Evolutionary conservation across 2,329 filamentous ascomycete species (phyloP).

Genomic region (Cladosporium phlei): DNA sequence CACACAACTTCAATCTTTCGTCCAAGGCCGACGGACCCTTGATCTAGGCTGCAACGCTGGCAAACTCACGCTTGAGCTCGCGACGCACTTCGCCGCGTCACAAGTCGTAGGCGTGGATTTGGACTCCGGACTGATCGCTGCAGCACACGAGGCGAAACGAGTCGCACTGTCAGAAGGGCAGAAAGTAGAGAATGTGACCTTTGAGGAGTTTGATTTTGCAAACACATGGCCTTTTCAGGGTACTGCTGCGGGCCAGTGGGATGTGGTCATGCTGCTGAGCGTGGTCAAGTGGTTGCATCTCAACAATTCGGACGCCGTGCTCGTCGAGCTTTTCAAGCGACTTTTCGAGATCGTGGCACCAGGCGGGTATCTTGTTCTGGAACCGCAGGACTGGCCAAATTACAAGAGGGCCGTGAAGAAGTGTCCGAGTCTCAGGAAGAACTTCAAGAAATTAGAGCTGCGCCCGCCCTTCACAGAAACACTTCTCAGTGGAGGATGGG

Average conservation of each 20-base stretch:
- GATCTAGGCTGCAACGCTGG: conserved; percentile 10
- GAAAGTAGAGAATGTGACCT: not conserved
- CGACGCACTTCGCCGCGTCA: conserved; percentile 5
- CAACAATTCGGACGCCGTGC: conserved; percentile 6
- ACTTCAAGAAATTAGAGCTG: conserved; percentile 4
- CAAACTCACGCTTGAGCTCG: conserved; percentile 6
- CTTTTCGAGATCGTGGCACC: conserved; percentile 4
- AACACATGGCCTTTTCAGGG: conserved; percentile 11
- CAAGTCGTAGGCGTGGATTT: conserved; percentile 8
- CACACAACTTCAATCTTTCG: conserved; percentile 1
- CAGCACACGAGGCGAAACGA: conserved; percentile 5
- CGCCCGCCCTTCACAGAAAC: conserved; percentile 2
- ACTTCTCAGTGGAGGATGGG: not conserved
- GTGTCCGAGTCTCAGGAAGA: conserved; percentile 7
- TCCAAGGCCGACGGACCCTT: not conserved
- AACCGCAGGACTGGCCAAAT: conserved; percentile 10
- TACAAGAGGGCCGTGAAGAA: conserved; percentile 9
- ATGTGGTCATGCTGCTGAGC: conserved; percentile 6
- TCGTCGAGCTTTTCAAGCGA: not conserved
- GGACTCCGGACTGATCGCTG: not conserved
- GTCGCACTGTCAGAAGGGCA: not conserved
- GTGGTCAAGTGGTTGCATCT: conserved; percentile 11
- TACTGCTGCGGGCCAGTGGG: not conserved
- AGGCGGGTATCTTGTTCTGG: conserved; percentile 5
- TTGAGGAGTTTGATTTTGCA: conserved; percentile 12